Evolutionary conservation across 2,329 filamentous ascomycete species (phyloP).

Genomic region (Penicillium carneum): DNA sequence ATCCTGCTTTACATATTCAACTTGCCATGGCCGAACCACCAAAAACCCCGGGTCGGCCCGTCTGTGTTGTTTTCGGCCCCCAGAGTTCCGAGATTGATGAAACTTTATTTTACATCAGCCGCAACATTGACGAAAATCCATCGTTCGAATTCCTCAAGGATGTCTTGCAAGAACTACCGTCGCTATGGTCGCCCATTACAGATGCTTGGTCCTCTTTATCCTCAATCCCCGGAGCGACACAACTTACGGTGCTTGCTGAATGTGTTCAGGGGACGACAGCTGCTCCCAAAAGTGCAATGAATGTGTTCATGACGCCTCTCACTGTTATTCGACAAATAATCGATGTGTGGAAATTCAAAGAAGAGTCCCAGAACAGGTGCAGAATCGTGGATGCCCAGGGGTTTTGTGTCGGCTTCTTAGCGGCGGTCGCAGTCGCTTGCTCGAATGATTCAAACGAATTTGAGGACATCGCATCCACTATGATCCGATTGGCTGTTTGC

Average conservation of each 20-base stretch:
- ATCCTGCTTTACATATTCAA: too few relatives aligned
- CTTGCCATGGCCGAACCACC: not conserved
- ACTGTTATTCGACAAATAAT: slow-evolving; percentile 8
- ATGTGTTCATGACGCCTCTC: slow-evolving; percentile 1
- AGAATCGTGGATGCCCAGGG: not conserved
- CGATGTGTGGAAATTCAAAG: slow-evolving; percentile 3
- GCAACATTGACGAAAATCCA: not conserved
- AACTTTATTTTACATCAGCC: not conserved
- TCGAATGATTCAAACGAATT: not conserved
- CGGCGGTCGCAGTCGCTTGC: not conserved
- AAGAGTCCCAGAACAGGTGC: not conserved
- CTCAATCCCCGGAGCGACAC: not conserved
- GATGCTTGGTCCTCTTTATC: not conserved
- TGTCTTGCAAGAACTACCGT: not conserved
- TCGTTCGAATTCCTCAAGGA: not conserved
- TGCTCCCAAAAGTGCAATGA: not conserved
- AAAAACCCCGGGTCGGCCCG: not conserved
- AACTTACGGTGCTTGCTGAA: not conserved
- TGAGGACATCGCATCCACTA: not conserved
- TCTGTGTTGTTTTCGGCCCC: not conserved
- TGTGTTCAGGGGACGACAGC: not conserved
- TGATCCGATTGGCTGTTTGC: slow-evolving; percentile 3
- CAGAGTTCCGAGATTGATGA: not conserved
- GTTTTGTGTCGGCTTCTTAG: slow-evolving; percentile 1
- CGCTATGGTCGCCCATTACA: not conserved